Evolutionary conservation across 176 grass and related monocot genomes (phyloP).

Genomic region (Avena eriantha): DNA sequence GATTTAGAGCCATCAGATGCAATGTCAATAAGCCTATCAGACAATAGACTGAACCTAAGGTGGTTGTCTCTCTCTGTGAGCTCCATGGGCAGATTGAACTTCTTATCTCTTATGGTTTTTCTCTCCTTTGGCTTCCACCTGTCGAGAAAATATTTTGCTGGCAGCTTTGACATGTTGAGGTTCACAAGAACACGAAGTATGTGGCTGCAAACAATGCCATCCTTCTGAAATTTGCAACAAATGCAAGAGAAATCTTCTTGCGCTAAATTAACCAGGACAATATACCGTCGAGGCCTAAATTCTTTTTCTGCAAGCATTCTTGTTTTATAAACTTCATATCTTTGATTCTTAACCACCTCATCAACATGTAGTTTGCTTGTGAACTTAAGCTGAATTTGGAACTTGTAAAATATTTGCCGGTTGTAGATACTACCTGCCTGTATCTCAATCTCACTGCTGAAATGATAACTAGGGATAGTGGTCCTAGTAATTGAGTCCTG

Average conservation of each 20-base stretch:
- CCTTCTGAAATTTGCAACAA: neutral
- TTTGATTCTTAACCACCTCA: neutral
- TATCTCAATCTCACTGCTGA: no score
- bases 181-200: neutral
- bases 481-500: no score
- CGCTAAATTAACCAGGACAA: neutral
- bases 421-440: no score
- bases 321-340: neutral
- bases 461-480: no score
- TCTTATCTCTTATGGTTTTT: no score
- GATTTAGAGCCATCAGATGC: neutral
- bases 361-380: neutral
- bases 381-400: no score
- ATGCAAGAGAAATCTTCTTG: neutral
- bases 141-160: neutral
- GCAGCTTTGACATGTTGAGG: neutral
- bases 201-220: neutral
- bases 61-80: neutral
- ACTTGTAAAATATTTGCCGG: no score
- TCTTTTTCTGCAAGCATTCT: neutral
- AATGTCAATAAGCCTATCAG: neutral
- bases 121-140: no score
- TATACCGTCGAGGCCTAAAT: neutral
- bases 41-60: neutral
- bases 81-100: neutral